These are phyloP conservation scores for Suhomyces faveliae DNA, from an alignment of 805 yeast genomes.

Conservation along the genomic window DNA sequence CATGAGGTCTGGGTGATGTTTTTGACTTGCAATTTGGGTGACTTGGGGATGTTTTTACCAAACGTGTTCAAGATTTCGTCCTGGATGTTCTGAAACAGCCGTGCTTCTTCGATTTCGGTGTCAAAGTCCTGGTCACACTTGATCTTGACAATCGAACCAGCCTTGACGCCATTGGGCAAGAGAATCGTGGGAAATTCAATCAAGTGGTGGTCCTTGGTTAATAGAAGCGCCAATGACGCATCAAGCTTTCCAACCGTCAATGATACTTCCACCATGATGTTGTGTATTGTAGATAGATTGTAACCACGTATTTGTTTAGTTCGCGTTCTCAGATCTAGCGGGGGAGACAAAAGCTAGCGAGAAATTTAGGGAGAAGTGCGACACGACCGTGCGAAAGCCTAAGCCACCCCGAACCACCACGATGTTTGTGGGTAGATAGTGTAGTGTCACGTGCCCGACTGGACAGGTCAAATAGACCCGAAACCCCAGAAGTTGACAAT, in stretches of 20 bases:
- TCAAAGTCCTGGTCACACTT: conserved; percentile 74
- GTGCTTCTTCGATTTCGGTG: conserved; percentile 60
- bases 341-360: too few relatives aligned
- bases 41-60: conserved; percentile 68
- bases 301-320: too few relatives aligned
- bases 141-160: conserved; percentile 89
- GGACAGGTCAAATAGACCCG: too few relatives aligned
- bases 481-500: too few relatives aligned
- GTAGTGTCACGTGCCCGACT: too few relatives aligned
- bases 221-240: conserved; percentile 86
- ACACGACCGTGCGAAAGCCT: too few relatives aligned
- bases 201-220: conserved; percentile 89
- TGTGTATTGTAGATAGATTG: too few relatives aligned
- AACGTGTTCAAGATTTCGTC: conserved; percentile 68
- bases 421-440: too few relatives aligned
- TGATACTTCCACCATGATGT: conserved; percentile 80
- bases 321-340: too few relatives aligned
- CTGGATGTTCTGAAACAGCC: conserved; percentile 64
- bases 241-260: conserved; percentile 94
- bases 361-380: too few relatives aligned
- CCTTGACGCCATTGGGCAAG: conserved; percentile 83
- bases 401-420: too few relatives aligned
- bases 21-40: conserved; percentile 65
- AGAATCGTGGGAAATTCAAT: conserved; percentile 96
- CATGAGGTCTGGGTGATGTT: conserved; percentile 94